phyloP scores from a whole-genome alignment of 2,329 filamentous ascomycete species.

The Trichothecium roseum region DNA sequence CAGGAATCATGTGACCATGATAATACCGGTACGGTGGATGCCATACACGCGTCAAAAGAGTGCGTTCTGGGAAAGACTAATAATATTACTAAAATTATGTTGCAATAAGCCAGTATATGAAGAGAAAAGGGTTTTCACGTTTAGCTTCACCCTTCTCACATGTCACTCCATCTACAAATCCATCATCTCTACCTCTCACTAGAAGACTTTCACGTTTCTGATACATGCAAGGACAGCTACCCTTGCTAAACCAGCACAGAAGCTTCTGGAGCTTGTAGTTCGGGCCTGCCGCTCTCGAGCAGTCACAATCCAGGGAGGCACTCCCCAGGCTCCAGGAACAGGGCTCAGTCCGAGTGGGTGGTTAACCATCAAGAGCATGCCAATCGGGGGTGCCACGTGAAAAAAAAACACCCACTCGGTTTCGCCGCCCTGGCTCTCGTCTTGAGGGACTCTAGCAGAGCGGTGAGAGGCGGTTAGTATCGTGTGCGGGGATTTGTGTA shows the following conservation, averaged over 20 bases:
- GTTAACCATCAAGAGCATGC: conserved; percentile 21
- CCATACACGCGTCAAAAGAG: no score
- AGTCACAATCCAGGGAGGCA: conserved; percentile 22
- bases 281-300: conserved; percentile 9
- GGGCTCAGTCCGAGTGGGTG: conserved; percentile 16
- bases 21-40: no score
- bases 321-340: conserved; percentile 20
- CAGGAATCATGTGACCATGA: no score
- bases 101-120: conserved; percentile 7
- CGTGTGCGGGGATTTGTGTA: conserved; percentile 18
- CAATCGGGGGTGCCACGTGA: conserved; percentile 18
- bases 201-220: no score
- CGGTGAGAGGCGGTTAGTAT: conserved; percentile 18
- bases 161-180: no score
- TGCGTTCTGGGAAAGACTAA: no score
- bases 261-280: conserved; percentile 13
- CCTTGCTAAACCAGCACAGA: conserved; percentile 7
- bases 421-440: conserved; percentile 13
- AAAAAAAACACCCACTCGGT: conserved; percentile 15
- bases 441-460: conserved; percentile 11
- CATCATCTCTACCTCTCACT: no score
- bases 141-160: no score
- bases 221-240: conserved; percentile 6
- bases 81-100: no score
- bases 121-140: no score